These are phyloP conservation scores for Xylaria sp. DNA, from an alignment of 2,329 filamentous ascomycete species.

Conservation along the genomic window DNA sequence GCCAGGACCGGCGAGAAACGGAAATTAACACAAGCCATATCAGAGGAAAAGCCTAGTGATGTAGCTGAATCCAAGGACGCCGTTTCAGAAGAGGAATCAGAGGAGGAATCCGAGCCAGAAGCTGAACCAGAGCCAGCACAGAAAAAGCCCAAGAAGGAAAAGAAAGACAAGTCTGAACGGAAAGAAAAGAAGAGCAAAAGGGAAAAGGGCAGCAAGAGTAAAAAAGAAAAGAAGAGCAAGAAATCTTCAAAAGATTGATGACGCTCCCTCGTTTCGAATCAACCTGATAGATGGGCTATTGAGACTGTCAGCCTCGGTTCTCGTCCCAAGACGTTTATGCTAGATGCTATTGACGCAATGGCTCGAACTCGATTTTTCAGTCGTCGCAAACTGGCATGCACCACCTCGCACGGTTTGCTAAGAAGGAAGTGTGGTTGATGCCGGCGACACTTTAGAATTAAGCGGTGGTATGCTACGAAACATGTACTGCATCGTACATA, in stretches of 20 bases:
- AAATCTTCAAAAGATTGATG: constrained; percentile 29
- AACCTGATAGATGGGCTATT: not conserved
- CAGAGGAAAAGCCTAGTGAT: constrained; percentile 31
- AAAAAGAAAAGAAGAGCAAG: constrained; percentile 42
- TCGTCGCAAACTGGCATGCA: not conserved
- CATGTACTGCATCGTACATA: not conserved
- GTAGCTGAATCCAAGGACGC: constrained; percentile 30
- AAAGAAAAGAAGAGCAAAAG: constrained; percentile 41
- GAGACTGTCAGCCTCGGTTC: no score
- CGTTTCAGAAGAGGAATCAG: constrained; percentile 18
- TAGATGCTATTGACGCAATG: not conserved
- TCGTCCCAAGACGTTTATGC: no score
- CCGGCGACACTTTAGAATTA: not conserved
- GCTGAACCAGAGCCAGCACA: constrained; percentile 44
- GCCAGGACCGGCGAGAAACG: constrained; percentile 45
- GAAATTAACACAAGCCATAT: constrained; percentile 35
- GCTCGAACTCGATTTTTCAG: not conserved
- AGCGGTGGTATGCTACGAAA: not conserved
- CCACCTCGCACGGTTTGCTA: not conserved
- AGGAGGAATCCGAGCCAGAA: constrained; percentile 46
- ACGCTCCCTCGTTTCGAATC: not conserved
- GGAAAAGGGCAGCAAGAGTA: constrained; percentile 18
- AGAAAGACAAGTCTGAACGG: constrained; percentile 40
- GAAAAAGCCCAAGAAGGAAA: constrained; percentile 48
- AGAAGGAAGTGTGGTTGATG: not conserved